Evolutionary conservation across 1,284 basidiomycete genomes (phyloP), one percentile per base, ranked within the genome.

Genomic region (Apiotrichum montevideense): DNA sequence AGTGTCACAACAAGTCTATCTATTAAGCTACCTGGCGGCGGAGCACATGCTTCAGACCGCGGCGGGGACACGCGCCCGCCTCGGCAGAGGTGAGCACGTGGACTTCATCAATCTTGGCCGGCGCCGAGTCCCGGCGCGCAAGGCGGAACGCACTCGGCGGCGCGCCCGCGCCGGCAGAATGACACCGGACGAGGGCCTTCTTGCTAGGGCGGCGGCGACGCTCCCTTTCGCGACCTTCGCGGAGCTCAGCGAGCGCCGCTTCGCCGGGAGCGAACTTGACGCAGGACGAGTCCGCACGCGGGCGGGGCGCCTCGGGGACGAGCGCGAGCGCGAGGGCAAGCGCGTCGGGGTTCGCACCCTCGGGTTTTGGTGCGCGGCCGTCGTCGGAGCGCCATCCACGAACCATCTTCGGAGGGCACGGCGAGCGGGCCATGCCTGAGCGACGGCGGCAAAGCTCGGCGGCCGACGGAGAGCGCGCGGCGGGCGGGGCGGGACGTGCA

Each of bases 401-500:
- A 3, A 35, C 11, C 4, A 43, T 14, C 35, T 35, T 3, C 34
- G 39, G 14, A 32, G 48, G 44, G 39, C 43, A n/a, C 15, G 40
- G 43, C 32, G 52, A 42, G 33, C 15, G 37, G 3, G 45, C n/a
- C 7, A 29, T n/a, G 32, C 51, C 54, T 32, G 32, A 33, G 10
- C 66, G 52, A n/a, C 64, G 54, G 15, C 66, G 61, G 50, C 67
- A 69, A 4, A 69, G 60, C 14, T 63, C 66, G 33, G 56, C 59
- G 5, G 67, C 67, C 1, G 62, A 64, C 2, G 67, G 67, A 3
- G 64, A 66, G 47, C 64, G 54, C 3, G 67, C 67, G 14, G 67
- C 66, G 1, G 67, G 67, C 11, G 66, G 67, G 2, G 65, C 66
- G 3, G 54, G 56, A 40, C 40, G 46, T 14, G 41, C 41, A 11